phyloP scores from a whole-genome alignment of 306 rosid genomes.

The Casuarina cunninghamiana region DNA sequence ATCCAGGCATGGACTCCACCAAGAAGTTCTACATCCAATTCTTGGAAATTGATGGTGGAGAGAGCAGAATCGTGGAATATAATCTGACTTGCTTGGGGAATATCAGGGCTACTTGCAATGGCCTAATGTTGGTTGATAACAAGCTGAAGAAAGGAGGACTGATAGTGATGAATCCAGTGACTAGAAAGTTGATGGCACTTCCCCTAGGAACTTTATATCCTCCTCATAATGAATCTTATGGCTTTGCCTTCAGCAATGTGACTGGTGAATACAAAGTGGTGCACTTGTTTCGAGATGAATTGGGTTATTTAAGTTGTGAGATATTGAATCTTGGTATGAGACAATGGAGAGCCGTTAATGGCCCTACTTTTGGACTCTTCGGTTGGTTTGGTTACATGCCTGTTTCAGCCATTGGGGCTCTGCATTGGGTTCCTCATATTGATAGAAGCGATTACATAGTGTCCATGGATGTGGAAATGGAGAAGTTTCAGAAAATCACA shows the following conservation, averaged over 20 bases:
- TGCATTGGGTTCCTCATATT: conserved; percentile 53
- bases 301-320: conserved; percentile 40
- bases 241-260: conserved; percentile 28
- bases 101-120: conserved; percentile 48
- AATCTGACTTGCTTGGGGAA: conserved; percentile 35
- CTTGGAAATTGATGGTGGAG: conserved; percentile 33
- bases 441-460: conserved; percentile 33
- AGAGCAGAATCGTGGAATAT: conserved; percentile 33
- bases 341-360: conserved; percentile 45
- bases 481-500: conserved; percentile 37
- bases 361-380: conserved; percentile 46
- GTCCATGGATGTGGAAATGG: conserved; percentile 38
- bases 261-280: conserved; percentile 44
- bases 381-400: conserved; percentile 38
- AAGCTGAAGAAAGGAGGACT: conserved; percentile 43
- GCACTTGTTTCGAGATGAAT: conserved; percentile 49
- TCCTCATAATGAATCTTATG: conserved; percentile 39
- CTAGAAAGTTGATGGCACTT: conserved; percentile 42
- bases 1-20: conserved; percentile 7
- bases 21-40: conserved; percentile 27
- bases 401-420: conserved; percentile 46
- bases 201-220: conserved; percentile 44
- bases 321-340: conserved; percentile 27
- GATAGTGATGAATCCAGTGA: conserved; percentile 51
- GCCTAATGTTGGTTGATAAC: conserved; percentile 50